Conservation (phyloP, 495 filamentous ascomycete species). For the Alectoria sarmentosa region DNA sequence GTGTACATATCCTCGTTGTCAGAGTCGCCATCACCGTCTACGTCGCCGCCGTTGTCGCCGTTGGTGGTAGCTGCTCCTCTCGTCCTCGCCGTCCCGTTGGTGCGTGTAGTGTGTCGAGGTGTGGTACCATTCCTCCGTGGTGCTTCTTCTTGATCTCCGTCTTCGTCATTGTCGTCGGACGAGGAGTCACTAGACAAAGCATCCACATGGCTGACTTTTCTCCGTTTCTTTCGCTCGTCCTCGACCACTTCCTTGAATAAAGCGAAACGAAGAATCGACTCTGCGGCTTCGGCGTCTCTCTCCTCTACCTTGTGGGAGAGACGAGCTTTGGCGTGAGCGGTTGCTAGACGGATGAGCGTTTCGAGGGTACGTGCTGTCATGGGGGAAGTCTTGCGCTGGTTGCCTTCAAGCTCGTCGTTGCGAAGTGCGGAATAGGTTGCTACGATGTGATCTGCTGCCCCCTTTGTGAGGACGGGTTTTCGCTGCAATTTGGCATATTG, state of each 20-base stretch:
- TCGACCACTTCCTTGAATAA: constrained; percentile 97
- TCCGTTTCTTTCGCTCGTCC: constrained; percentile 71
- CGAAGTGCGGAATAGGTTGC: constrained; percentile 87
- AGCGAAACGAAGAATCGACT: constrained; percentile 86
- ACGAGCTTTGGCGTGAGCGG: constrained; percentile 90
- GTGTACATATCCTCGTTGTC: constrained; percentile 52
- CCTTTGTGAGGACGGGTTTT: constrained; percentile 87
- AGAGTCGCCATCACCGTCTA: constrained; percentile 34
- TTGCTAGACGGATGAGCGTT: constrained; percentile 93
- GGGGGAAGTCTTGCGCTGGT: constrained; percentile 85
- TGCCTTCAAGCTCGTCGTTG: constrained; percentile 93
- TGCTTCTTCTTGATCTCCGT: constrained; percentile 30
- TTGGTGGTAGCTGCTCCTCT: constrained; percentile 47
- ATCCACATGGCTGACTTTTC: constrained; percentile 40
- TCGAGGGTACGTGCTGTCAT: constrained; percentile 97
- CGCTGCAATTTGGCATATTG: constrained; percentile 94
- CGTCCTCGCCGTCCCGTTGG: constrained; percentile 36
- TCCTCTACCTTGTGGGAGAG: constrained; percentile 91
- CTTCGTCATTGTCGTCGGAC: constrained; percentile 41
- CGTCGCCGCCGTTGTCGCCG: constrained; percentile 38
- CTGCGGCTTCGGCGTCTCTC: constrained; percentile 80
- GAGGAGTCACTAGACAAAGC: constrained; percentile 29
- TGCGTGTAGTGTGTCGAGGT: constrained; percentile 31
- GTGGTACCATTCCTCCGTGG: constrained; percentile 31
- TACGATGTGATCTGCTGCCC: constrained; percentile 86